Conservation (phyloP, 163 green algal genomes). For the Chlamydomonas reinhardtii region DNA sequence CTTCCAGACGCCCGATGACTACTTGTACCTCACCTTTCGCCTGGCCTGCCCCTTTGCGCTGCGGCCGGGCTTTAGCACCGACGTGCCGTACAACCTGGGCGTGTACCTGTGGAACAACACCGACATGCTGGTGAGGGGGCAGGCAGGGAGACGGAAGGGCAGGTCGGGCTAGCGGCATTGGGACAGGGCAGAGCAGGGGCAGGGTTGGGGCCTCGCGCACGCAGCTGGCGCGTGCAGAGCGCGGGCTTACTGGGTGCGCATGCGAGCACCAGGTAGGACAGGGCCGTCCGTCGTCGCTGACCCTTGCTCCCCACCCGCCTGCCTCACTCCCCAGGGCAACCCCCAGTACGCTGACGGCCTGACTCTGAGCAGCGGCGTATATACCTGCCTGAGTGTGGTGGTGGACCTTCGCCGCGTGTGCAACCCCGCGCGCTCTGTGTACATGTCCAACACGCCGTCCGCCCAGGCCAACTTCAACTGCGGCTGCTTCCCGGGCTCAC, state of each 20-base stretch:
- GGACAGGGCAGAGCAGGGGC: no score
- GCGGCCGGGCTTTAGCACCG: not conserved
- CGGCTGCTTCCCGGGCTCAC: not conserved
- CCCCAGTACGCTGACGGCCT: conserved; percentile 42
- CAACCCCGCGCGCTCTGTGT: not conserved
- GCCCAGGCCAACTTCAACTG: conserved; percentile 4
- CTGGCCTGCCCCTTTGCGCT: conserved; percentile 29
- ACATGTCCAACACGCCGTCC: conserved; percentile 2
- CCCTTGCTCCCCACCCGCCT: not conserved
- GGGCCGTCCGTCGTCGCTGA: no score
- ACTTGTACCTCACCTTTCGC: conserved; percentile 26
- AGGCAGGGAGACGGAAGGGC: no score
- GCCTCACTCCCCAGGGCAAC: not conserved
- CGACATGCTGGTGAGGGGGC: not conserved
- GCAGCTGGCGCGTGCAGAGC: no score
- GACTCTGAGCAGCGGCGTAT: not conserved
- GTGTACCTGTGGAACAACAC: conserved; percentile 38
- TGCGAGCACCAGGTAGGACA: no score
- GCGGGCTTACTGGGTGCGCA: no score
- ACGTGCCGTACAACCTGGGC: not conserved
- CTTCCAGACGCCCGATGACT: not conserved
- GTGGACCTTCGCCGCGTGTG: conserved; percentile 26
- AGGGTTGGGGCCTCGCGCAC: no score
- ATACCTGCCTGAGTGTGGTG: conserved; percentile 9
- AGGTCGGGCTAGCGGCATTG: no score